A percentile compares a stretch with the other conserved stretches of the same genome.
Conservation (phyloP, 257 asterid genomes). For the Solanum commersonii region DNA sequence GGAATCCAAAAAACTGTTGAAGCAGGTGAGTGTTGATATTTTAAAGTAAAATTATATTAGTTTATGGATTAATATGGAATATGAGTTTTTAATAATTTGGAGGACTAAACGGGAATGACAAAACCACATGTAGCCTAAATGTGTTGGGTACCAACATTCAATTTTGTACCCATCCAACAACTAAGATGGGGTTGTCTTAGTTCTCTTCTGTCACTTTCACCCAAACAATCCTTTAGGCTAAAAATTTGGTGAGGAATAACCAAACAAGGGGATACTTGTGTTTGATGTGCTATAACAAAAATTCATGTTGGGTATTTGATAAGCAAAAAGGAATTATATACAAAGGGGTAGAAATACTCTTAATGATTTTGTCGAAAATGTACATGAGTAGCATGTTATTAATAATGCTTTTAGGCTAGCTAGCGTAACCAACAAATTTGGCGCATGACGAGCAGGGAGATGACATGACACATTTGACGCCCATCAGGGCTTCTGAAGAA, state of each 20-base stretch:
- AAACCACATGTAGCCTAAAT: slow-evolving; percentile 7
- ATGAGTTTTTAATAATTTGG: background rate
- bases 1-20: background rate
- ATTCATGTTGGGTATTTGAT: background rate
- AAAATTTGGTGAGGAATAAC: background rate
- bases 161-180: slow-evolving; percentile 4
- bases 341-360: background rate
- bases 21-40: background rate
- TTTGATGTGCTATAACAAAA: background rate
- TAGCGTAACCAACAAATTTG: background rate
- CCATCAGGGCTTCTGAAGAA: background rate
- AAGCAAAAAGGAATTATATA: background rate
- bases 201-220: slow-evolving; percentile 4
- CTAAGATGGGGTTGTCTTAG: background rate
- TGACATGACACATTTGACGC: too few species aligned
- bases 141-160: slow-evolving; percentile 13
- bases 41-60: background rate
- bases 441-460: background rate
- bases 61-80: background rate
- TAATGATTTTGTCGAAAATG: background rate
- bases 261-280: background rate
- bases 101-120: slow-evolving; percentile 1
- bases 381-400: background rate
- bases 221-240: background rate
- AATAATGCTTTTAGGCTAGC: background rate